Evolutionary conservation across 2,329 filamentous ascomycete species (phyloP).

Genomic region (Aspergillus texensis): DNA sequence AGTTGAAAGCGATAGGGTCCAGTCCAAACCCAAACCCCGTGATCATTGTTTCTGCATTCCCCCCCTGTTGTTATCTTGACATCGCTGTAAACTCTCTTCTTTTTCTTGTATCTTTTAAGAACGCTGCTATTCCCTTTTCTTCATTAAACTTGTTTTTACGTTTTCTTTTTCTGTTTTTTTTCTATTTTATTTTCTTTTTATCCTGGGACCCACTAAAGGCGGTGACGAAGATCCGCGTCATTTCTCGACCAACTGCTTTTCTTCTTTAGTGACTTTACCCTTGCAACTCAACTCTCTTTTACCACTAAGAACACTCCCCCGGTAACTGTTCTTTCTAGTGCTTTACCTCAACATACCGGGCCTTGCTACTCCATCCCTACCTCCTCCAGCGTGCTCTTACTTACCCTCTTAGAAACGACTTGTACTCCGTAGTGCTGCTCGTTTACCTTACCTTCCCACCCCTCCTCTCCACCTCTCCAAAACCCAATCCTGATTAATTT

Average conservation of each 20-base stretch:
- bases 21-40: neutral
- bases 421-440: neutral
- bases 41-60: neutral
- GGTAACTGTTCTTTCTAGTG: conserved; percentile 12
- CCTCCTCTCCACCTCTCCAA: conserved; percentile 1
- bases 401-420: neutral
- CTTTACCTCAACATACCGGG: neutral
- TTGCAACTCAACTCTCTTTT: conserved; percentile 12
- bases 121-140: neutral
- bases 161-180: neutral
- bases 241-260: conserved; percentile 12
- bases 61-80: neutral
- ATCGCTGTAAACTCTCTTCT: neutral
- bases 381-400: too few species aligned
- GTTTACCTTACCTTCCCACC: conserved; percentile 1
- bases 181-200: neutral
- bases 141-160: neutral
- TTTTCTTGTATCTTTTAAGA: neutral
- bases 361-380: neutral
- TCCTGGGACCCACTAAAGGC: conserved; percentile 19
- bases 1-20: neutral
- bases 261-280: conserved; percentile 8
- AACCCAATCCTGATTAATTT: neutral
- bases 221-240: conserved; percentile 28
- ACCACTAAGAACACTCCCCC: conserved; percentile 7